Evolutionary conservation across 2,329 filamentous ascomycete species (phyloP), one percentile per base, ranked within the genome.

Genomic region (Aspergillus novoparasiticus): DNA sequence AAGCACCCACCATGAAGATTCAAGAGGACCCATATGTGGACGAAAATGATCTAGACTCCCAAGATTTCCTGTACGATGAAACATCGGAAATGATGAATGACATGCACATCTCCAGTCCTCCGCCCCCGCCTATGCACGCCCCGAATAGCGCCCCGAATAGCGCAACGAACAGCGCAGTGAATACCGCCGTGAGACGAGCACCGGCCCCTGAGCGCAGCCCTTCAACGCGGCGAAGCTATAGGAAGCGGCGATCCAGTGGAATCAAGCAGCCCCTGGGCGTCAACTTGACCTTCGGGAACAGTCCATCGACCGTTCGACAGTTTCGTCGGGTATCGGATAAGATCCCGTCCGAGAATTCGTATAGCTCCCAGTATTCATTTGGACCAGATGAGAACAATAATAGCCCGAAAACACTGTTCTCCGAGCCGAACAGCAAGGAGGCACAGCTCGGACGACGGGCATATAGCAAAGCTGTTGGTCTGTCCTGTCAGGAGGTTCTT

Each of bases 261-360:
- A 78, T 87, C 1, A 93, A 92, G 78, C 89, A 92, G 67, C 94
- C 94, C 0, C 84, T 97, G 2, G 93, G 93, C 60, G 86, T 95
- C 1, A 93, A 98, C 72, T 89, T 96, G 83, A 96, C 90, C 6
- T 98, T 96, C 79, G 95, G 94, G 58, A 98, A 98, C 77, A 91
- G 90, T 9, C 92, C 92, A 1, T 97, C 94, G 1, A 97, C 94
- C 19, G 92, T 96, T 68, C 90, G 94, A 60, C 89, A 96, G 58
- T 98, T 97, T 82, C 91, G 92, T 67, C 88, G 94, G 28, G 93
- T 96, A 0, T 95, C 94, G 0, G 91, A 92, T 71, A 81, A 83
- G 84, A 69, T 87, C 83, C 26, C 72, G 3, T 61, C 58, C 14
- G 71, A 74, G 30, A 60, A 68, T 21, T 65, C 68, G 1, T 72